Base-by-base conservation (phyloP, 2,329 filamentous ascomycete species). In the Colletotrichum abscissum region DNA sequence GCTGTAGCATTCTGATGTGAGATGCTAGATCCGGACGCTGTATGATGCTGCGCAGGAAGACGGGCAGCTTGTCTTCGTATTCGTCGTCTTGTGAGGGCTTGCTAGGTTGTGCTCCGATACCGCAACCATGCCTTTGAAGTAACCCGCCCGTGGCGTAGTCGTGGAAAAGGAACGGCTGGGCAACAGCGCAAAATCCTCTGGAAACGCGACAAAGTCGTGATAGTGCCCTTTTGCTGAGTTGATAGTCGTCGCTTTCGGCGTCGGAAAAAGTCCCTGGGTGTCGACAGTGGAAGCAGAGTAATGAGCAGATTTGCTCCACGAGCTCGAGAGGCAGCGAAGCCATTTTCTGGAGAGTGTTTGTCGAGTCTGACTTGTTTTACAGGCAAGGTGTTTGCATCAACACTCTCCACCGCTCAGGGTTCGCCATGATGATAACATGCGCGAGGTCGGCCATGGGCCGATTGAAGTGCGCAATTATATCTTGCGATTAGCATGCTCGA, bases 131-230 rank as follows among this genome's bases (percentile, higher is more conserved):
- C 8, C 24, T 42, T 58, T 33, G 24, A 3, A 66, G 59, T 12
- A 73, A 12, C 8, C 69, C 64, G 1, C 60, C 58, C 1, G 70
- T 59, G 16, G 26, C 49, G 14, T 65, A 69, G n/a, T 64, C 35
- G 30, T 69, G 70, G 33, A 69, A 73, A 11, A 73, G 66, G 22
- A 73, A 64, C n/a, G 70, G 70, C 54, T 64, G 70, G 12, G 70
- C 59, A 9, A 73, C 66, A 14, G 55, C 59, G 26, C 42, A 60
- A n/a, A 73, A 26, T 5, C 66, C 49, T 28, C 59, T 64, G 11
- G 70, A 73, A 42, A 64, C 66, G 33, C 59, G 70, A n/a, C 59
- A 73, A 2, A 69, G 26, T 14, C 35, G 42, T 6, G 66, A 28
- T 19, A 65, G 26, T 4, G 70, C 14, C n/a, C 16, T 69, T 14